Base-by-base conservation (phyloP, 768 basidiomycete genomes). In the Myochromella boudieri region DNA sequence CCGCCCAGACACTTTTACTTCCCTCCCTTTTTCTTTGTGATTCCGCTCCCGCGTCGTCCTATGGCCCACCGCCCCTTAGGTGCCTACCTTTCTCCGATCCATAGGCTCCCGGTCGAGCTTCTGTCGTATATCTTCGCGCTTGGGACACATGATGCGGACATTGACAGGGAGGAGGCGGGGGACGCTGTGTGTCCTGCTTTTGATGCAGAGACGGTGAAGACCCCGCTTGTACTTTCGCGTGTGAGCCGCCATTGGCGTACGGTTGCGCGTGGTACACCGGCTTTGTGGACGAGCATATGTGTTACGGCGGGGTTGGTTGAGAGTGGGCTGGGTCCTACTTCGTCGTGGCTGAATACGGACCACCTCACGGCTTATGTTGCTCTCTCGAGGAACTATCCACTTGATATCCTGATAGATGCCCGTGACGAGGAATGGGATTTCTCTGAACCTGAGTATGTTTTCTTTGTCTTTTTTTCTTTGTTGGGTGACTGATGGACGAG, bases 391-490 rank as follows among this genome's bases (percentile, higher is more conserved):
- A 70, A 67, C 22, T 69, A 69, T 52, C 71, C 80, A 0, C 58
- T 84, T 17, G 76, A 81, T 48, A 76, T 85, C 44, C 67, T 80
- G 34, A 74, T 84, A 36, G 80, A 82, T 52, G 78, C 72, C 18
- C 71, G 81, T 42, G 81, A 84, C 61, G 71, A 71, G 4, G 70
- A 76, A 17, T 84, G 80, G 80, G 74, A 81, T 56, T 81, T 78
- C 52, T 61, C 67, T 9, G 80, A 82, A 52, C 61, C 68, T 26
- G 75, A 73, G 80, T 80, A 49, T 15, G 68, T 64, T 29, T 51
- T 31, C 37, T 63, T 59, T 24, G 28, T 27, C 42, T 38, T 27
- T 6, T 25, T 46, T 41, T 41, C 41, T 32, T 51, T 20, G 15
- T 27, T 18, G 29, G 29, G 29, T 5, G 28, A 36, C n/a, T 31